phyloP scores from a whole-genome alignment of 1,284 basidiomycete genomes.

The Ceratobasidium sp. region DNA sequence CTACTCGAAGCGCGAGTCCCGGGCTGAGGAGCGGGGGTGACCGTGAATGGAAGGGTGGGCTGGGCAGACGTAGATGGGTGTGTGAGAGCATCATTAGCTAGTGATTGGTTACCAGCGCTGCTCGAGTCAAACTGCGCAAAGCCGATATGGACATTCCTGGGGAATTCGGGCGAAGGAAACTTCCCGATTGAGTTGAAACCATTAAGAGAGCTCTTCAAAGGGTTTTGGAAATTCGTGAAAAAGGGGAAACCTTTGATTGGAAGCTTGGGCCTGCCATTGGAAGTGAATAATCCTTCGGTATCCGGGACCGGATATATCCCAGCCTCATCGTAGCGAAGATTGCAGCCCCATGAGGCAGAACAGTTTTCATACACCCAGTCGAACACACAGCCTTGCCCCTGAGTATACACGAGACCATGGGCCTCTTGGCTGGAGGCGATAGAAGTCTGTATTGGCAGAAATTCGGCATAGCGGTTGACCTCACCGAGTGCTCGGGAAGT shows the following conservation, averaged over 20 bases:
- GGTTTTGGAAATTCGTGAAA: too few species aligned
- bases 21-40: neutral
- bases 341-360: neutral
- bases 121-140: too few species aligned
- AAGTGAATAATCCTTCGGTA: neutral
- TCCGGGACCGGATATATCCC: neutral
- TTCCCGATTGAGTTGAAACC: too few species aligned
- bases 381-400: neutral
- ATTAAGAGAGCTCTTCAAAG: too few species aligned
- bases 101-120: too few species aligned
- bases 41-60: neutral
- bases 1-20: neutral
- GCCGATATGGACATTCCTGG: too few species aligned
- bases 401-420: neutral
- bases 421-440: neutral
- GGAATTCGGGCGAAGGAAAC: too few species aligned
- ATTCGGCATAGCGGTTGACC: neutral
- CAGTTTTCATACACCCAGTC: neutral
- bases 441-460: neutral
- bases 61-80: too few species aligned
- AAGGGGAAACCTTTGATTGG: too few species aligned
- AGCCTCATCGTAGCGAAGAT: neutral
- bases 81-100: too few species aligned
- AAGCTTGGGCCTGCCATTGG: too few species aligned
- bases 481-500: neutral